Percentiles rank a stretch among this genome's conserved stretches.
phyloP scores from a whole-genome alignment of 495 filamentous ascomycete genomes.

The Neurospora intermedia region DNA sequence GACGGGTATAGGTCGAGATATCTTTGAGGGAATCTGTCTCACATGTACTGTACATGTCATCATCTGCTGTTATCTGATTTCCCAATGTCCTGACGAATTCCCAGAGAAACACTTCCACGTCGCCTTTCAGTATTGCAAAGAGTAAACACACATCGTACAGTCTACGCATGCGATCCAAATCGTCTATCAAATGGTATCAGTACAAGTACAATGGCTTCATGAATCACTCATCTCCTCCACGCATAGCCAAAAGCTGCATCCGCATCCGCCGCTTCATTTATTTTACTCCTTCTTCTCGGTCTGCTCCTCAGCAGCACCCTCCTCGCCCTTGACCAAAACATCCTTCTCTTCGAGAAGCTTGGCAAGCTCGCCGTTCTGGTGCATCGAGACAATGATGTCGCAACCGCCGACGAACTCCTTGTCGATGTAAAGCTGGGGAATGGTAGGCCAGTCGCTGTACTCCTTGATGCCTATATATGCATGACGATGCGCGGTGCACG shows the following conservation, averaged over 20 bases:
- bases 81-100: not conserved
- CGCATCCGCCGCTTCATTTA: not conserved
- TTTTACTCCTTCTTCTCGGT: slow-evolving; percentile 15
- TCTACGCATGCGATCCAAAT: not conserved
- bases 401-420: slow-evolving; percentile 96
- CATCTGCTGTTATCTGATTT: not conserved
- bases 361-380: slow-evolving; percentile 88
- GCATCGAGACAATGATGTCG: slow-evolving; percentile 95
- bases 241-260: not conserved
- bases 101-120: not conserved
- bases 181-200: not conserved
- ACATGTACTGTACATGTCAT: not conserved
- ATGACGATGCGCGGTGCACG: not conserved
- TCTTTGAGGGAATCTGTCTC: not conserved
- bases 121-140: not conserved
- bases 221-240: not conserved
- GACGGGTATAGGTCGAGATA: not conserved
- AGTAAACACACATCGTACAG: not conserved
- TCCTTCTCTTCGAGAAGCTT: slow-evolving; percentile 85
- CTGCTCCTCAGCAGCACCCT: not conserved
- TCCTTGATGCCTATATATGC: slow-evolving; percentile 75
- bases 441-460: slow-evolving; percentile 97
- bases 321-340: slow-evolving; percentile 41
- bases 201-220: not conserved
- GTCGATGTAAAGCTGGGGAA: slow-evolving; percentile 89